Conservation (phyloP, 2,329 filamentous ascomycete genomes). For the Diaporthe nobilis region DNA sequence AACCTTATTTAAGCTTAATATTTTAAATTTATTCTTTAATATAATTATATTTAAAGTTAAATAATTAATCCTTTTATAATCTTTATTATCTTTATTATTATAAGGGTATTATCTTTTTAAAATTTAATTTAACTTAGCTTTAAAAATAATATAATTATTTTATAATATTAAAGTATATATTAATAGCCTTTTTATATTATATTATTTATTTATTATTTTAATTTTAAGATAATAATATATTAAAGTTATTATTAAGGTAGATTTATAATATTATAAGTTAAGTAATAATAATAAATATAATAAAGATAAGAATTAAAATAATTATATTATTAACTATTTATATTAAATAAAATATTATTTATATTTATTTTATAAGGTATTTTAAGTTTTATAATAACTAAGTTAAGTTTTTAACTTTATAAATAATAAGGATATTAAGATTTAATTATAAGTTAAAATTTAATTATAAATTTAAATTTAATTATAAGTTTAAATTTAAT, state of each 20-base stretch:
- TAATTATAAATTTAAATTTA: too few species aligned
- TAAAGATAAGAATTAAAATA: too few species aligned
- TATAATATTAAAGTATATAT: neutral
- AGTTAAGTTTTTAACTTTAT: neutral
- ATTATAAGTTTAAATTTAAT: too few species aligned
- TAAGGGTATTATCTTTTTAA: fast-evolving
- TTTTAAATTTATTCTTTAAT: neutral
- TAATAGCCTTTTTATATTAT: neutral
- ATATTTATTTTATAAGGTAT: neutral
- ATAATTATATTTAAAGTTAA: too few species aligned
- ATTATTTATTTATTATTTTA: neutral
- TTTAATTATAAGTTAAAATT: too few species aligned
- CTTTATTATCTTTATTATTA: too few species aligned
- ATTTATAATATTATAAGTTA: too few species aligned
- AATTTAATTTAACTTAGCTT: fast-evolving
- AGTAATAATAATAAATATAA: fast-evolving
- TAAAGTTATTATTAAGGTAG: too few species aligned
- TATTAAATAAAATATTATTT: too few species aligned
- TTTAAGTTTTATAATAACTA: neutral
- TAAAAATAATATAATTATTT: neutral
- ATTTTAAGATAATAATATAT: too few species aligned
- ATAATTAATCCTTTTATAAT: too few species aligned
- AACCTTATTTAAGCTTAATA: neutral
- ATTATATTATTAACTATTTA: neutral
- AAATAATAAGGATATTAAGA: too few species aligned